Percentiles rank a stretch among this genome's conserved stretches.
Evolutionary conservation across 345 rosid genomes (phyloP).

Genomic region (Brassica rapa): DNA sequence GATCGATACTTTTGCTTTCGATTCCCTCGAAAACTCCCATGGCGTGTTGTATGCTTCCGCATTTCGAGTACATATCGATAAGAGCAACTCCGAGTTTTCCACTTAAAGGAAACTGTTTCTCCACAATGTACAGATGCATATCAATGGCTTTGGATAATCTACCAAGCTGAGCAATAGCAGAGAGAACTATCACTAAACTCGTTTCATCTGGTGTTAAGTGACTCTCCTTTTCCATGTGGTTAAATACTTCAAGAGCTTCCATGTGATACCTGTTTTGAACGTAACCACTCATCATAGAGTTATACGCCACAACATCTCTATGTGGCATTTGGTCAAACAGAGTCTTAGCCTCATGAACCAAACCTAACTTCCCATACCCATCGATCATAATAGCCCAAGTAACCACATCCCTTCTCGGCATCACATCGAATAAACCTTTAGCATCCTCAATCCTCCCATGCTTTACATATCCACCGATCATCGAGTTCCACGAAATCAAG

Average conservation of each 20-base stretch:
- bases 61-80: slow-evolving; percentile 59
- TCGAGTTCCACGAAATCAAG: slow-evolving; percentile 63
- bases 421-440: slow-evolving; percentile 46
- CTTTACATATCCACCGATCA: slow-evolving; percentile 60
- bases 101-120: slow-evolving; percentile 38
- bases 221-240: slow-evolving; percentile 46
- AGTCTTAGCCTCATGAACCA: slow-evolving; percentile 49
- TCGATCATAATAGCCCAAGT: slow-evolving; percentile 62
- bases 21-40: slow-evolving; percentile 45
- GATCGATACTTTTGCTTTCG: slow-evolving; percentile 47
- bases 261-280: slow-evolving; percentile 48
- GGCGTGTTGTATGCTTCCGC: slow-evolving; percentile 56
- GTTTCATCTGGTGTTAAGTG: slow-evolving; percentile 52
- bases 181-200: slow-evolving; percentile 51
- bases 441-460: slow-evolving; percentile 51
- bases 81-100: slow-evolving; percentile 61
- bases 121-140: slow-evolving; percentile 49
- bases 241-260: slow-evolving; percentile 55
- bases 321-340: slow-evolving; percentile 53
- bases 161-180: slow-evolving; percentile 61
- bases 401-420: slow-evolving; percentile 55
- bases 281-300: slow-evolving; percentile 63
- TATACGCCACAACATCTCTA: slow-evolving; percentile 55
- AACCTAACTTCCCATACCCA: slow-evolving; percentile 56
- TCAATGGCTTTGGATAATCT: slow-evolving; percentile 48